phyloP scores from a whole-genome alignment of 2,329 filamentous ascomycete genomes.

The Stylonectria norvegica region DNA sequence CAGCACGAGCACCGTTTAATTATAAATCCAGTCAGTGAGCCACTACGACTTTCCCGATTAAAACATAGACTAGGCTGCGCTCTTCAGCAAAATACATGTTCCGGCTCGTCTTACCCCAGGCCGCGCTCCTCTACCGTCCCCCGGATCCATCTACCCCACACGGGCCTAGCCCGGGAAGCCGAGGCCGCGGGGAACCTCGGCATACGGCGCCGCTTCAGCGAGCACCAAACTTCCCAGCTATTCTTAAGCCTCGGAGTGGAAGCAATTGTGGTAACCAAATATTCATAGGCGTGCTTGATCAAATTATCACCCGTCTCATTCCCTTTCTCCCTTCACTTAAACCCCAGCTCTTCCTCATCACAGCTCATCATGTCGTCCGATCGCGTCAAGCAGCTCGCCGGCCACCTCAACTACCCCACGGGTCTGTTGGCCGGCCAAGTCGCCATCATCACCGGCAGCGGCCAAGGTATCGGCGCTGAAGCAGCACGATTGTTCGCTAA shows the following conservation, averaged over 20 bases:
- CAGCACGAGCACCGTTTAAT: no score
- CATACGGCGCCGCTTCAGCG: constrained; percentile 10
- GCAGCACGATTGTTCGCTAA: constrained; percentile 78
- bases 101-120: neutral
- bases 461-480: constrained; percentile 86
- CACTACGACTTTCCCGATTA: no score
- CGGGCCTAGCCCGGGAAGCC: constrained; percentile 8
- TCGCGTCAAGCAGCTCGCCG: constrained; percentile 67
- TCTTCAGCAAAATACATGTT: no score
- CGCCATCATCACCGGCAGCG: constrained; percentile 83
- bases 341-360: neutral
- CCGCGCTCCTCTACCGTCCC: neutral
- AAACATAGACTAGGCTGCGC: no score
- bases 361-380: constrained; percentile 43
- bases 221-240: no score
- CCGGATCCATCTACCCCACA: constrained; percentile 27
- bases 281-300: no score
- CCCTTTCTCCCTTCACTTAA: constrained; percentile 1
- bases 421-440: constrained; percentile 76
- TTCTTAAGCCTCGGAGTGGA: no score
- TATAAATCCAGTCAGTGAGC: no score
- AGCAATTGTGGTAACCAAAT: no score
- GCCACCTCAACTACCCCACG: constrained; percentile 77
- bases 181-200: constrained; percentile 28
- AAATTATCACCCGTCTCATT: neutral